Evolutionary conservation across 2,329 filamentous ascomycete genomes (phyloP).

Genomic region (Knufia petricola): DNA sequence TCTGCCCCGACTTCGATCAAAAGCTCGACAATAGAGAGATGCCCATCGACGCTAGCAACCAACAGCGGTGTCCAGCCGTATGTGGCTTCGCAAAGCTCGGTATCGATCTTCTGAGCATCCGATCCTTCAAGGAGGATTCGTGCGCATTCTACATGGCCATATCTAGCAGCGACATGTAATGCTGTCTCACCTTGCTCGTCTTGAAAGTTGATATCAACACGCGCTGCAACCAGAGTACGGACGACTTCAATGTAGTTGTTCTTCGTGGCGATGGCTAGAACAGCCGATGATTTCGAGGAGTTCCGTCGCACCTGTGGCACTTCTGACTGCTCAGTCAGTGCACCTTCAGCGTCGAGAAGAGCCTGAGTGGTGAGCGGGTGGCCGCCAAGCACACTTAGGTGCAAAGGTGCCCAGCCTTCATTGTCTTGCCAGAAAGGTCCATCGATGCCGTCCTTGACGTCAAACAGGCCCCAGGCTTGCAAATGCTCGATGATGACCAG

Average conservation of each 20-base stretch:
- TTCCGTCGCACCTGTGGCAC: slow-evolving; percentile 58
- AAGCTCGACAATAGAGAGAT: slow-evolving; percentile 62
- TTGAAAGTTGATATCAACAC: slow-evolving; percentile 87
- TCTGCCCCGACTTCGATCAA: slow-evolving; percentile 71
- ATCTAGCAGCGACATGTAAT: slow-evolving; percentile 81
- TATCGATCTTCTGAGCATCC: slow-evolving; percentile 59
- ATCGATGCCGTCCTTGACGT: slow-evolving; percentile 77
- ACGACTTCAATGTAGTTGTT: slow-evolving; percentile 79
- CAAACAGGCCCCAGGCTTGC: slow-evolving; percentile 79
- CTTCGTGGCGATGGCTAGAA: slow-evolving; percentile 77
- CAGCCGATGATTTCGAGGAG: slow-evolving; percentile 75
- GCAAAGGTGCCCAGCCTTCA: slow-evolving; percentile 82
- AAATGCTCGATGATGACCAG: slow-evolving; percentile 79
- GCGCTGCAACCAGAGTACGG: slow-evolving; percentile 75
- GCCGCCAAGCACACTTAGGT: slow-evolving; percentile 84
- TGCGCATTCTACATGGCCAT: slow-evolving; percentile 74
- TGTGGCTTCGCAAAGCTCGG: slow-evolving; percentile 69
- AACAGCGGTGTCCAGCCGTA: slow-evolving; percentile 96
- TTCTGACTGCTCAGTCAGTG: slow-evolving; percentile 51
- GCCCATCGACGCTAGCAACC: slow-evolving; percentile 82
- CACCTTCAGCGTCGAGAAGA: slow-evolving; percentile 65
- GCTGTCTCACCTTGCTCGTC: slow-evolving; percentile 86
- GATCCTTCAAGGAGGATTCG: slow-evolving; percentile 64
- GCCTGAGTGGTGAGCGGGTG: slow-evolving; percentile 77
- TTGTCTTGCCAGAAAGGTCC: slow-evolving; percentile 81